phyloP scores from a whole-genome alignment of 495 filamentous ascomycete genomes.

The Penicillium crystallinum region DNA sequence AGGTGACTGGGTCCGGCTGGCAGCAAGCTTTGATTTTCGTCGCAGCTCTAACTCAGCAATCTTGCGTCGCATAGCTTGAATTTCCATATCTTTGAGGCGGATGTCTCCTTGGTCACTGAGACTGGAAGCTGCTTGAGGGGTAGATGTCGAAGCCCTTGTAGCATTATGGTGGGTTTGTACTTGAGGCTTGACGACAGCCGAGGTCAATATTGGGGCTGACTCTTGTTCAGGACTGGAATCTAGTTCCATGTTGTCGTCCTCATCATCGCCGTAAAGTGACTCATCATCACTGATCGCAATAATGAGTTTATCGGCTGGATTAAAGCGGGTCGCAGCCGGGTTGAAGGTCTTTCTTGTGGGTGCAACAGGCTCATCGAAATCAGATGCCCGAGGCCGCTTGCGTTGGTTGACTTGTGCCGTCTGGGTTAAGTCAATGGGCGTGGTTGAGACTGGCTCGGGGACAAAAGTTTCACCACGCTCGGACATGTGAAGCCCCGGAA shows the following conservation, averaged over 20 bases:
- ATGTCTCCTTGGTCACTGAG: constrained; percentile 52
- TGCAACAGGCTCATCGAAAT: constrained; percentile 56
- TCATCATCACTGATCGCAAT: constrained; percentile 80
- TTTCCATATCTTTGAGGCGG: constrained; percentile 59
- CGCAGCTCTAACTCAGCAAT: constrained; percentile 74
- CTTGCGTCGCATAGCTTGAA: constrained; percentile 66
- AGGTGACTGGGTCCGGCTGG: constrained; percentile 35
- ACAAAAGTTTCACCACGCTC: constrained; percentile 2
- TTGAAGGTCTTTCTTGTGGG: constrained; percentile 61
- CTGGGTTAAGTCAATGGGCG: constrained; percentile 22
- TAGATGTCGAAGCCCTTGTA: constrained; percentile 28
- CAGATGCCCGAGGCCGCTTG: constrained; percentile 82
- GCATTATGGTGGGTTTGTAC: constrained; percentile 8
- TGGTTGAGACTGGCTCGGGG: constrained; percentile 3
- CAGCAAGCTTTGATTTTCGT: constrained; percentile 51
- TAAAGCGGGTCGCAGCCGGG: constrained; percentile 19
- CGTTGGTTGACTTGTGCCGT: constrained; percentile 38
- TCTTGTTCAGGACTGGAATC: constrained; percentile 19
- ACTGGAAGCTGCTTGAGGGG: constrained; percentile 30
- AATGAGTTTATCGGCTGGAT: constrained; percentile 32
- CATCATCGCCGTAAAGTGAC: constrained; percentile 41
- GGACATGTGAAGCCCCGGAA: constrained; percentile 53
- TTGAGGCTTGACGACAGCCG: neutral
- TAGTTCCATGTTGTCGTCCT: constrained; percentile 33
- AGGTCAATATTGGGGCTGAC: neutral